Evolutionary conservation across 2,329 filamentous ascomycete species (phyloP), one percentile per base, ranked within the genome.

Genomic region (Colletotrichum spaethianum): DNA sequence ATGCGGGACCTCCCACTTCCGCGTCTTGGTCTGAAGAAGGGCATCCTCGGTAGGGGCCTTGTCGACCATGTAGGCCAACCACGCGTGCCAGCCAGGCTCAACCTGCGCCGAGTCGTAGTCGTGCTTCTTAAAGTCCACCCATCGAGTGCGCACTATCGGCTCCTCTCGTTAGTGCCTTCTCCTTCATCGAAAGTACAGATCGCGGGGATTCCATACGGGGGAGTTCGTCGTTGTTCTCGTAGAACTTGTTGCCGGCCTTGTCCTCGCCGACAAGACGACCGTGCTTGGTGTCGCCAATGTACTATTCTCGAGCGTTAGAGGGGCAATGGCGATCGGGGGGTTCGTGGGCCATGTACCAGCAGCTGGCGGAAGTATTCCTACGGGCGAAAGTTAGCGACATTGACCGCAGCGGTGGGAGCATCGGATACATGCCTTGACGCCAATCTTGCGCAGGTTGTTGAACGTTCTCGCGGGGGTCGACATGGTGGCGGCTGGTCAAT

Each of bases 41-140:
- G 91, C 86, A 81, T 99, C 96, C 79, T 93, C 84, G 46, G 87
- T 90, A 1, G 96, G 96, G 46, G 96, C 91, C 83, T 93, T 93
- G 83, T 98, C 95, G 78, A 98, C 92, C 84, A 92, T 86, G 85
- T 99, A 98, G 76, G 94, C 94, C 77, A 99, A 95, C 96, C 96
- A 99, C 38, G 94, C 94, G 85, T 98, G 96, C 96, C 96, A 99
- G 83, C 96, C 94, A 62, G 96, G 95, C 84, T 98, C 96, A 78
- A 98, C 93, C 66, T 98, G 94, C 71, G 90, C 90, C 74, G 93
- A 87, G 78, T 96, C 93, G 80, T 88, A 93, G 83, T 98, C 94
- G 78, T 94, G 88, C 83, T 93, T 89, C 86, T 94, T 96, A 88
- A 97, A 99, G 84, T 98, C 95, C 75, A 99, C 94, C 96, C 97